These are phyloP conservation scores for Austroboletus eburneus DNA, from an alignment of 768 basidiomycete genomes.

Conservation along the genomic window DNA sequence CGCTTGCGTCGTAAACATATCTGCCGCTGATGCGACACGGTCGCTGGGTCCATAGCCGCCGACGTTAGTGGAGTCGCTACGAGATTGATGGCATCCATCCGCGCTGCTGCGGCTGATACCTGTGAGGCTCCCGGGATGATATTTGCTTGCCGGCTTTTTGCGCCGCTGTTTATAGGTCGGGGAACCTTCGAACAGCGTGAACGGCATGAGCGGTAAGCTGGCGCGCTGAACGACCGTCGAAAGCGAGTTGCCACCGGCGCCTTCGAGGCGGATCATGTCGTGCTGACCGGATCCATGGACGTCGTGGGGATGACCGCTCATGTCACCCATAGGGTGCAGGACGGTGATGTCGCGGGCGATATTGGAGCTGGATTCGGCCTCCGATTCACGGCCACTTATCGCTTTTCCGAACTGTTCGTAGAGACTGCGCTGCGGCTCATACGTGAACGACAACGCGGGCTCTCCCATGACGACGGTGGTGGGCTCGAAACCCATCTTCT, in stretches of 20 bases:
- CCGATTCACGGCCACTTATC: conserved; percentile 32
- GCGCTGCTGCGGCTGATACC: conserved; percentile 24
- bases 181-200: conserved; percentile 79
- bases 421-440: conserved; percentile 79
- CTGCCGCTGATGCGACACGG: conserved; percentile 49
- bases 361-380: conserved; percentile 33
- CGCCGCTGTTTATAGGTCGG: conserved; percentile 87
- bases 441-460: conserved; percentile 84
- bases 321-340: conserved; percentile 9
- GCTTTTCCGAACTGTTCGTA: conserved; percentile 81
- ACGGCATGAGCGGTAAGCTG: conserved; percentile 48
- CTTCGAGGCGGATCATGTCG: conserved; percentile 26
- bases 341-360: conserved; percentile 25
- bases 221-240: conserved; percentile 19
- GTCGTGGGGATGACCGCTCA: conserved; percentile 13
- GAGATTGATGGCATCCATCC: conserved; percentile 19
- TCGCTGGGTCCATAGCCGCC: conserved; percentile 31
- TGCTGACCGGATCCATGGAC: conserved; percentile 4
- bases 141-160: conserved; percentile 57
- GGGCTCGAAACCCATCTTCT: conserved; percentile 84
- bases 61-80: conserved; percentile 4
- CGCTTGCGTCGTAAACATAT: conserved; percentile 64
- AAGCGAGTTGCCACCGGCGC: conserved; percentile 11
- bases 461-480: conserved; percentile 76
- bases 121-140: conserved; percentile 24